These are phyloP conservation scores for Yamadazyma oceani DNA, from an alignment of 1,139 yeast genomes.

Conservation along the genomic window DNA sequence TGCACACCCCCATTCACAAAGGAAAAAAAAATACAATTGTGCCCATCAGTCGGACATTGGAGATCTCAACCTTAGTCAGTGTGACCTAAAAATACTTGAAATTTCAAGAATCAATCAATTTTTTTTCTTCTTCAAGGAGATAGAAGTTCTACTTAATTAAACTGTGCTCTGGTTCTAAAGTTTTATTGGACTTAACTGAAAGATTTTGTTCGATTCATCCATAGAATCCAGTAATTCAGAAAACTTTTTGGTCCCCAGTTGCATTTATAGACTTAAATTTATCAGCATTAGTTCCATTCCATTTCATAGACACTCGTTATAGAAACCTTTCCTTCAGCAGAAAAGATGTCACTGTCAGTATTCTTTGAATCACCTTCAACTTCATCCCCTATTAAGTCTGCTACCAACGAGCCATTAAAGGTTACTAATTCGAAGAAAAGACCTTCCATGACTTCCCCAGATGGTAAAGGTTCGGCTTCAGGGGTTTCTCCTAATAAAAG, in stretches of 20 bases:
- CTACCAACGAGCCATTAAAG: neutral
- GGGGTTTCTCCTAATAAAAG: conserved; percentile 29
- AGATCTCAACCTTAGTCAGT: no score
- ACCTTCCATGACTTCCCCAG: conserved; percentile 5
- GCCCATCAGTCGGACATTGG: no score
- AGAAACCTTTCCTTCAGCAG: neutral
- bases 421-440: conserved; percentile 3
- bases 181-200: no score
- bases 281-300: conserved; percentile 2
- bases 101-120: neutral
- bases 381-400: conserved; percentile 9
- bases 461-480: conserved; percentile 7
- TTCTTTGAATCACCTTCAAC: conserved; percentile 12
- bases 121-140: neutral
- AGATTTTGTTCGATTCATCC: no score
- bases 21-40: no score
- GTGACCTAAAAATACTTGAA: no score
- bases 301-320: neutral
- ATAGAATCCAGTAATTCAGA: no score
- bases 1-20: neutral
- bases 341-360: conserved; percentile 3
- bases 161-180: no score
- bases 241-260: neutral
- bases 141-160: no score
- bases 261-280: conserved; percentile 2